phyloP scores from a whole-genome alignment of 257 asterid species.

The Salvia miltiorrhiza region DNA sequence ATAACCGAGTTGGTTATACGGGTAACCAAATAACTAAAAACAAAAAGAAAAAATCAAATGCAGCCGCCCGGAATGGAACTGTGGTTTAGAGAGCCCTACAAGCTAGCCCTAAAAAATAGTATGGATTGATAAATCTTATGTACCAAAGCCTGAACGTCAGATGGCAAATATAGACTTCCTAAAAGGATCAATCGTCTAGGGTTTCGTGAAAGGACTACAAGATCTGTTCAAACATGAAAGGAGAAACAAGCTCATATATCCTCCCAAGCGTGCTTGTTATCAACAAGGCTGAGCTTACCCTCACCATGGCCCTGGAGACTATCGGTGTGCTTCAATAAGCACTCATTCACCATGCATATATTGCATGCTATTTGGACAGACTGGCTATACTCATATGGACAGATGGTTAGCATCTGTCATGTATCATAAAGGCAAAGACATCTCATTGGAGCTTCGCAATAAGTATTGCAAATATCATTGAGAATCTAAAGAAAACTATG shows the following conservation, averaged over 20 bases:
- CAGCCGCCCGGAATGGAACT: too few relatives aligned
- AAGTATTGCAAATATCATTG: slow-evolving; percentile 1
- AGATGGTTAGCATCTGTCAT: neutral
- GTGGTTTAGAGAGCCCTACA: too few relatives aligned
- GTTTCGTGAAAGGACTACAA: neutral
- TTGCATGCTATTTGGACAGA: too few relatives aligned
- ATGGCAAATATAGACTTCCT: too few relatives aligned
- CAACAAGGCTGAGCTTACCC: neutral
- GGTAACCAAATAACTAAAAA: too few relatives aligned
- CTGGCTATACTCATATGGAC: too few relatives aligned
- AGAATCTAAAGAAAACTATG: neutral
- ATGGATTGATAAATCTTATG: neutral
- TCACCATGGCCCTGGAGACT: neutral
- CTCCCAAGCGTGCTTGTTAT: neutral
- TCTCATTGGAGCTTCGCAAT: neutral
- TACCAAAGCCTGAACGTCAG: too few relatives aligned
- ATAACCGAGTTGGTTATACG: too few relatives aligned
- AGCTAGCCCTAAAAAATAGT: neutral
- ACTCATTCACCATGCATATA: too few relatives aligned
- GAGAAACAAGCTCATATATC: neutral
- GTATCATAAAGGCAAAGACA: neutral
- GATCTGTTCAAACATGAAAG: neutral
- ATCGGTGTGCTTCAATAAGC: too few relatives aligned
- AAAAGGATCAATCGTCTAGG: neutral
- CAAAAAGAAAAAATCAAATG: too few relatives aligned